phyloP scores from a whole-genome alignment of 2,329 filamentous ascomycete species.

The Rhexocercosporidium sp. region DNA sequence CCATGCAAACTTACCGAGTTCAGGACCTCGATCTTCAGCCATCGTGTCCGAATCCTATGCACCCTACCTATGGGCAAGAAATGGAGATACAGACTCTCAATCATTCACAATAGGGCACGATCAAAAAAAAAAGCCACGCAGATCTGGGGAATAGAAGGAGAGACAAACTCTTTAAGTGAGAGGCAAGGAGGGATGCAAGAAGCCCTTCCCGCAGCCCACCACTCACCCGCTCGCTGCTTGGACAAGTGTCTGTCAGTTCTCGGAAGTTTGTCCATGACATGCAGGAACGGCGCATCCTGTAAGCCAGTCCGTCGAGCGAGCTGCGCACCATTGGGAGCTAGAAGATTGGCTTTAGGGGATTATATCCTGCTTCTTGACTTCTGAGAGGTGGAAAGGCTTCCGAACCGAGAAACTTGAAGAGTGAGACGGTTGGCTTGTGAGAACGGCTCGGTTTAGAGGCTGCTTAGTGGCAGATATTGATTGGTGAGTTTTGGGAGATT shows the following conservation, averaged over 20 bases:
- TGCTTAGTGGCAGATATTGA: background rate
- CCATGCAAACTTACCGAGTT: constrained; percentile 21
- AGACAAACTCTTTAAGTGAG: no score
- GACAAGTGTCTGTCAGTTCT: background rate
- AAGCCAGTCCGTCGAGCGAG: background rate
- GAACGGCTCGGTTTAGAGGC: background rate
- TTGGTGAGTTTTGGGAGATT: background rate
- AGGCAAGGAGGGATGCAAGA: background rate
- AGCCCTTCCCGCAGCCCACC: constrained; percentile 1
- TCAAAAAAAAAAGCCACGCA: background rate
- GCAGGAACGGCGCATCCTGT: constrained; percentile 11
- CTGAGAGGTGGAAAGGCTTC: constrained; percentile 10
- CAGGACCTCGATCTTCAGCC: constrained; percentile 26
- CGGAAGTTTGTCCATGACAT: background rate
- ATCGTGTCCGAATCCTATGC: background rate
- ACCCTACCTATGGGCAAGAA: no score
- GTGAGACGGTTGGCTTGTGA: background rate
- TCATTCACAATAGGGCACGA: background rate
- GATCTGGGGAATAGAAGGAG: background rate
- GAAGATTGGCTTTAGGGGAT: background rate
- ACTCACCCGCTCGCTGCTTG: no score
- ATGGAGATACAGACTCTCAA: no score
- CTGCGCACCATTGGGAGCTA: constrained; percentile 3
- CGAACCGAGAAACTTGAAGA: background rate
- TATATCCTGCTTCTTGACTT: background rate